phyloP scores from a whole-genome alignment of 2,329 filamentous ascomycete genomes.

The Scedosporium minutisporum region DNA sequence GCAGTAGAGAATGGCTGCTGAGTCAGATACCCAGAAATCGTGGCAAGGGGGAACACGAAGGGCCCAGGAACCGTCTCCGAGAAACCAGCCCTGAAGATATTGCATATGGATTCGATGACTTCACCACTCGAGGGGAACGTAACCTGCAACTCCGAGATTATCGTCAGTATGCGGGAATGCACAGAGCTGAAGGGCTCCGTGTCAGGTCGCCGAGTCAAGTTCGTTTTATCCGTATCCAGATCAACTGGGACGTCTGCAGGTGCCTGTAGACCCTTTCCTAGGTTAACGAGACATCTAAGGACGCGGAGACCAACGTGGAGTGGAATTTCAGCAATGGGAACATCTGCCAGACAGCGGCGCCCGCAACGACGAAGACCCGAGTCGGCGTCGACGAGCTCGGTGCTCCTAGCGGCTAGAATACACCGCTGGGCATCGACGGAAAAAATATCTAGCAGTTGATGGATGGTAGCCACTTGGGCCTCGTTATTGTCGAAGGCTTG shows the following conservation, averaged over 20 bases:
- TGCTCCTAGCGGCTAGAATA: background rate
- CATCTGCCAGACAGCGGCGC: constrained; percentile 6
- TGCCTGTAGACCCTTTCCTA: constrained; percentile 64
- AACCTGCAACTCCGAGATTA: constrained; percentile 36
- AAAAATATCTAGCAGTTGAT: constrained; percentile 9
- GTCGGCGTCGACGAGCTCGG: background rate
- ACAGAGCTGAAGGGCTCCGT: constrained; percentile 18
- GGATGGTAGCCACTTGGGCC: constrained; percentile 36
- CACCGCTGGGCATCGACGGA: constrained; percentile 6
- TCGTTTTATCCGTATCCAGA: constrained; percentile 42
- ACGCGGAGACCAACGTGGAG: constrained; percentile 43
- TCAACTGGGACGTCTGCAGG: constrained; percentile 59
- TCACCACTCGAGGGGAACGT: constrained; percentile 53
- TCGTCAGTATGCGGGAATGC: constrained; percentile 36
- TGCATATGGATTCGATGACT: constrained; percentile 62
- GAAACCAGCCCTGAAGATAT: constrained; percentile 63
- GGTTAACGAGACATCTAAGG: constrained; percentile 57
- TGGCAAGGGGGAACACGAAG: constrained; percentile 61
- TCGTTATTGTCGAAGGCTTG: constrained; percentile 57
- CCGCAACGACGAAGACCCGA: background rate
- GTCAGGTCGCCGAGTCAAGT: constrained; percentile 4
- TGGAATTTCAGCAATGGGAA: constrained; percentile 29
- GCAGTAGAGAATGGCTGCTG: constrained; percentile 51
- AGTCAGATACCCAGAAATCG: constrained; percentile 58
- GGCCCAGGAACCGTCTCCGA: constrained; percentile 64